Base-by-base conservation (phyloP, 495 filamentous ascomycete species). In the Talaromyces ruber region DNA sequence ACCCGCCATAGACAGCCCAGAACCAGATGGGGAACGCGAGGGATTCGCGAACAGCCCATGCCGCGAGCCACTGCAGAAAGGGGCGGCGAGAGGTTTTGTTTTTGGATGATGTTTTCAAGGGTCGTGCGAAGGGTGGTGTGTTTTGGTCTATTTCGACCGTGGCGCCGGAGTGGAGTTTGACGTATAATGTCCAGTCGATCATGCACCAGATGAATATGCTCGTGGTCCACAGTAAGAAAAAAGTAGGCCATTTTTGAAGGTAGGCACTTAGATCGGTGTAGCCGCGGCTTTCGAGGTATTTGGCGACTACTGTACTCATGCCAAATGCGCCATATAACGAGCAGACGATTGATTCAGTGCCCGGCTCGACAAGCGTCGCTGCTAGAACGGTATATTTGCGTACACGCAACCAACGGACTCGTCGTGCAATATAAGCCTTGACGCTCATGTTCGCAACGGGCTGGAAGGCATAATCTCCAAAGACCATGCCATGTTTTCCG, bases 341-440 rank as follows among this genome's bases (percentile, higher is more conserved):
- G 72, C 91, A 94, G 0, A 97, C 67, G 12, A 98, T 75, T n/a
- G 86, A 88, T 73, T 98, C 95, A 2, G 94, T 94, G 2, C 91
- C 92, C 0, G 93, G 93, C 66, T 99, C 95, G n/a, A 97, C 88
- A 1, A 97, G 76, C 0, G 95, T 97, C 0, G 95, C 95, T 0
- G 88, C 78, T 18, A 89, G 77, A 30, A 97, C 93, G 5, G 93
- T 97, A 79, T 90, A 99, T 70, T 98, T 99, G 30, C 95, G 81
- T 3, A 96, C 95, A 0, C 95, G 84, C 18, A 97, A 75, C 95
- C 95, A 99, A 50, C 95, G 83, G 0, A 93, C 86, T 6, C 95
- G 84, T 16, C 95, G 87, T 2, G 87, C 89, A 25, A 92, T 81
- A 72, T 96, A 97, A 11, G 89, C 88, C 5, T 70, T 72, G 2